phyloP scores from a whole-genome alignment of 352 stramenopile genomes.

The Globisporangium barbulae region DNA sequence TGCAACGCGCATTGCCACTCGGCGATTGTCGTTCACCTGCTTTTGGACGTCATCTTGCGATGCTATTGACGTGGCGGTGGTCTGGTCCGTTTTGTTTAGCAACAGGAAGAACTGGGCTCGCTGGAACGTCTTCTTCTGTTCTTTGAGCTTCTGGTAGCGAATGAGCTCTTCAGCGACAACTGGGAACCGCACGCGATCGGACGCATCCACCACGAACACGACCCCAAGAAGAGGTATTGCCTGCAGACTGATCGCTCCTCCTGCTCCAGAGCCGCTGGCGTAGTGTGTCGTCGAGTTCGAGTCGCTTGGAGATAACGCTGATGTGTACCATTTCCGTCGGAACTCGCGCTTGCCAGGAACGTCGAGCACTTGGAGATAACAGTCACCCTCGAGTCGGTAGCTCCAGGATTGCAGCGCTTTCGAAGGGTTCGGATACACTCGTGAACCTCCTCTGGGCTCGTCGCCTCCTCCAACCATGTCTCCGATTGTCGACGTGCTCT shows the following conservation, averaged over 20 bases:
- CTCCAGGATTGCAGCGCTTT: slow-evolving; percentile 20
- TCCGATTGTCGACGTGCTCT: slow-evolving; percentile 11
- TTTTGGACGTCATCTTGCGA: slow-evolving; percentile 19
- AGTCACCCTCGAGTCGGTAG: slow-evolving; percentile 41
- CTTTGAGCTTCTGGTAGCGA: slow-evolving; percentile 36
- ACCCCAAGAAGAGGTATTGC: slow-evolving; percentile 36
- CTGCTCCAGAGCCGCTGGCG: slow-evolving; percentile 1
- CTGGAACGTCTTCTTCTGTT: slow-evolving; percentile 25
- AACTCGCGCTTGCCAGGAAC: slow-evolving; percentile 31
- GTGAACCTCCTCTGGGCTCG: neutral
- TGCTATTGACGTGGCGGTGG: slow-evolving; percentile 3
- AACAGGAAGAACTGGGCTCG: slow-evolving; percentile 44
- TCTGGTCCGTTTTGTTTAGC: slow-evolving; percentile 56
- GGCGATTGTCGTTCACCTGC: slow-evolving; percentile 20
- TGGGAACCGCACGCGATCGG: slow-evolving; percentile 44
- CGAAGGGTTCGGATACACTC: slow-evolving; percentile 28
- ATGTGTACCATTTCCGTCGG: slow-evolving; percentile 36
- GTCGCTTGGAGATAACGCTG: slow-evolving; percentile 3
- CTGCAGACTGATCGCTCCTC: slow-evolving; percentile 8
- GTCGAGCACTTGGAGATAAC: slow-evolving; percentile 47
- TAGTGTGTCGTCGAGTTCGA: neutral
- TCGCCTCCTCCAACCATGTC: neutral
- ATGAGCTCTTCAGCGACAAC: slow-evolving; percentile 49
- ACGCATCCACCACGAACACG: slow-evolving; percentile 50
- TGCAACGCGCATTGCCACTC: slow-evolving; percentile 26